Evolutionary conservation across 1,139 yeast species (phyloP).

Genomic region (Meyerozyma athensensis): DNA sequence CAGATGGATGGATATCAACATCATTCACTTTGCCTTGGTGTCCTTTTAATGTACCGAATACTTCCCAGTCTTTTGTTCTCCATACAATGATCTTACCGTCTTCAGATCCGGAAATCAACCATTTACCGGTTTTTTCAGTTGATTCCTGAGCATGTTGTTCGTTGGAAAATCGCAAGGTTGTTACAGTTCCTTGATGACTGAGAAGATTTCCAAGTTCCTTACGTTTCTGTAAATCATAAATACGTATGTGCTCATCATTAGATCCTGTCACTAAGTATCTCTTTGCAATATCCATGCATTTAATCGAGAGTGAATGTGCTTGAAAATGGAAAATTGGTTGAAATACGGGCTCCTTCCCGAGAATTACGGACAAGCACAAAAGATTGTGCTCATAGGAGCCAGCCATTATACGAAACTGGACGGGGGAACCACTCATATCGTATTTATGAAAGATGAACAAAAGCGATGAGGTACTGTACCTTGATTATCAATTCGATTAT

Average conservation of each 20-base stretch:
- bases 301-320: constrained; percentile 86
- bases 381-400: constrained; percentile 96
- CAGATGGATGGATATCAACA: constrained; percentile 87
- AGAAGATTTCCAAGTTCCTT: constrained; percentile 88
- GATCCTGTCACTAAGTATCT: constrained; percentile 91
- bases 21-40: constrained; percentile 77
- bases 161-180: constrained; percentile 66
- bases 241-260: constrained; percentile 92
- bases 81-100: constrained; percentile 89
- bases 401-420: constrained; percentile 71
- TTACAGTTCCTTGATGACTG: constrained; percentile 87
- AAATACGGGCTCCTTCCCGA: constrained; percentile 57
- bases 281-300: constrained; percentile 76
- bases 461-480: neutral
- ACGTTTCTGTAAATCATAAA: constrained; percentile 89
- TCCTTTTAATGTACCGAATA: constrained; percentile 82
- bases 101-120: constrained; percentile 88
- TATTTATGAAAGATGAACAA: neutral
- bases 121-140: constrained; percentile 55
- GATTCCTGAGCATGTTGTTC: constrained; percentile 21
- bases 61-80: constrained; percentile 98
- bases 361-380: constrained; percentile 70
- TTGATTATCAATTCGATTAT: too few relatives aligned
- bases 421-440: constrained; percentile 4
- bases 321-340: constrained; percentile 94